These are phyloP conservation scores for Plasmodium gallinaceum DNA, from an alignment of 169 alveolate genomes.

Conservation along the genomic window DNA sequence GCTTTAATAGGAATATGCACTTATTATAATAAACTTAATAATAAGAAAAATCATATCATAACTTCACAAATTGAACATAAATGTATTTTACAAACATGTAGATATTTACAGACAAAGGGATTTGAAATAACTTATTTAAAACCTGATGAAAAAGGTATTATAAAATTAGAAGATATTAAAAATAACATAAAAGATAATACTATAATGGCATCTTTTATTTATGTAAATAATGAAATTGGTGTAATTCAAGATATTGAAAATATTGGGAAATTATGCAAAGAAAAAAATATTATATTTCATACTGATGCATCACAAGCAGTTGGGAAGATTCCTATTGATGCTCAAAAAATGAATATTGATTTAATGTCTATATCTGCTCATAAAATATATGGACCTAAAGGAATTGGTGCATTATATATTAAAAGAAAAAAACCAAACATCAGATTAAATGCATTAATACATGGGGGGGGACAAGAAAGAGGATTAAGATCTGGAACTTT, in stretches of 20 bases:
- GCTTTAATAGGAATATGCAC: conserved; percentile 95
- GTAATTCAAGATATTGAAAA: conserved; percentile 95
- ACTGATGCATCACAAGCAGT: conserved; percentile 96
- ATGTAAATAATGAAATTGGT: conserved; percentile 98
- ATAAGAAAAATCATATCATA: conserved; percentile 94
- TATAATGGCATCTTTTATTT: conserved; percentile 94
- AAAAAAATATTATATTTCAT: conserved; percentile 94
- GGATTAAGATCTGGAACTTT: conserved; percentile 98
- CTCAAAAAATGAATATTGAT: conserved; percentile 93
- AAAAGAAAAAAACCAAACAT: conserved; percentile 95
- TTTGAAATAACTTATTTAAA: conserved; percentile 95
- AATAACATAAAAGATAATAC: conserved; percentile 95
- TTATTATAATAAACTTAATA: conserved; percentile 77
- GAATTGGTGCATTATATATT: conserved; percentile 98
- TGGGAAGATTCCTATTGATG: conserved; percentile 96
- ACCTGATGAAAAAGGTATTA: conserved; percentile 93
- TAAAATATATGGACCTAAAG: conserved; percentile 99
- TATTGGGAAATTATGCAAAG: conserved; percentile 95
- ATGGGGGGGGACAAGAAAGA: conserved; percentile 99
- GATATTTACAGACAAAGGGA: conserved; percentile 92
- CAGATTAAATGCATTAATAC: conserved; percentile 94
- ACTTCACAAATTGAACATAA: conserved; percentile 99
- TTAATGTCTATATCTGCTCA: conserved; percentile 96
- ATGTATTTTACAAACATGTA: conserved; percentile 95
- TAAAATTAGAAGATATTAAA: conserved; percentile 90